Percentiles rank a stretch among this genome's conserved stretches.
Conservation (phyloP, 805 yeast species). For the Grigorovia jiainica region DNA sequence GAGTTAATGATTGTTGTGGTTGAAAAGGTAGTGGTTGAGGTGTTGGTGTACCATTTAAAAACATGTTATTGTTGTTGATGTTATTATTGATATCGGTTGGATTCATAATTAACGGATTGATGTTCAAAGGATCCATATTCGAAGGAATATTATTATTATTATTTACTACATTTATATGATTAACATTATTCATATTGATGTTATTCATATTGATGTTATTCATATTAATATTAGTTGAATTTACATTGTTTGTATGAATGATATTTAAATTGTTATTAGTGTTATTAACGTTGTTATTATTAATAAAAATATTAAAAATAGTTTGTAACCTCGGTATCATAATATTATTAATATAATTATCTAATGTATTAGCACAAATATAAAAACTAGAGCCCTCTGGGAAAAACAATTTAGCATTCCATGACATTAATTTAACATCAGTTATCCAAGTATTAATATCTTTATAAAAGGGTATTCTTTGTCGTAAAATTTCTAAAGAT, state of each 20-base stretch:
- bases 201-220: neutral
- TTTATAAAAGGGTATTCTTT: slow-evolving; percentile 48
- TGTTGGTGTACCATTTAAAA: neutral
- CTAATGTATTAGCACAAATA: slow-evolving; percentile 49
- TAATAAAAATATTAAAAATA: slow-evolving; percentile 23
- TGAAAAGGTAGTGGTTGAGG: neutral
- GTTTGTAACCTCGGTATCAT: slow-evolving; percentile 29
- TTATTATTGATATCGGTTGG: neutral
- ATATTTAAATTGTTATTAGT: neutral
- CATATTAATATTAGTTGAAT: neutral
- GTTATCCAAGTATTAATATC: slow-evolving; percentile 59
- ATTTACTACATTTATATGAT: neutral
- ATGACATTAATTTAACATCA: slow-evolving; percentile 75
- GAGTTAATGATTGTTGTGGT: neutral
- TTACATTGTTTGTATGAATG: neutral
- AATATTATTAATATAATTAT: slow-evolving; percentile 31
- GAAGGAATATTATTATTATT: neutral
- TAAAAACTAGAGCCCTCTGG: slow-evolving; percentile 59
- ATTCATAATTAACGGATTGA: neutral
- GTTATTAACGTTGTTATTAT: neutral
- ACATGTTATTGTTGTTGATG: neutral
- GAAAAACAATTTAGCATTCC: slow-evolving; percentile 86
- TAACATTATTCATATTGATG: slow-evolving; percentile 1
- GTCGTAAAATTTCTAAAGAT: slow-evolving; percentile 63
- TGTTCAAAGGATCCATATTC: neutral